Conservation (phyloP, 1,139 yeast genomes). For the Geotrichum reessii region DNA sequence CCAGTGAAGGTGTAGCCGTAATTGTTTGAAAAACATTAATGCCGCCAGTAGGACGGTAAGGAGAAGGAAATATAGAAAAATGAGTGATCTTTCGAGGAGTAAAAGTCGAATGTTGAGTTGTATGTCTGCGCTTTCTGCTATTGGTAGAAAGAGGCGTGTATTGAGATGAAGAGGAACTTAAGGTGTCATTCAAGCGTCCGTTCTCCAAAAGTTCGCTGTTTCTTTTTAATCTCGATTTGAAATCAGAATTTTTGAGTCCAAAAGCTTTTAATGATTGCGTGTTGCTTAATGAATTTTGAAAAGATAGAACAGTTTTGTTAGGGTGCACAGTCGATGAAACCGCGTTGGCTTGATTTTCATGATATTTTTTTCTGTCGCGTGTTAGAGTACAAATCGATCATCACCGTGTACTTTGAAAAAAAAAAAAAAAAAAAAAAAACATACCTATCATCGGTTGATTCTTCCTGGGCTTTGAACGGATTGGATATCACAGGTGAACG, state of each 20-base stretch:
- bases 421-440: neutral
- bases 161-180: constrained; percentile 1
- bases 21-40: constrained; percentile 4
- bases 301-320: neutral
- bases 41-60: constrained; percentile 7
- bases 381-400: neutral
- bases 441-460: neutral
- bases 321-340: neutral
- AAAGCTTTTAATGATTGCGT: neutral
- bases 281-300: neutral
- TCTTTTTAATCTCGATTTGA: neutral
- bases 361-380: neutral
- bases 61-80: constrained; percentile 8
- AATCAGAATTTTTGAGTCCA: neutral
- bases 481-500: neutral
- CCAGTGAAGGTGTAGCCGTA: neutral
- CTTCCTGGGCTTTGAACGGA: neutral
- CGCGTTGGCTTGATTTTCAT: neutral
- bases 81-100: constrained; percentile 9
- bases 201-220: neutral
- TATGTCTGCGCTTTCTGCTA: constrained; percentile 2
- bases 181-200: neutral
- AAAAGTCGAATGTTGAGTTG: constrained; percentile 2
- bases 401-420: too few species aligned
- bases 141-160: constrained; percentile 3